These are phyloP conservation scores for Cryptococcus depauperatus DNA, from an alignment of 1,284 basidiomycete species.

Conservation along the genomic window DNA sequence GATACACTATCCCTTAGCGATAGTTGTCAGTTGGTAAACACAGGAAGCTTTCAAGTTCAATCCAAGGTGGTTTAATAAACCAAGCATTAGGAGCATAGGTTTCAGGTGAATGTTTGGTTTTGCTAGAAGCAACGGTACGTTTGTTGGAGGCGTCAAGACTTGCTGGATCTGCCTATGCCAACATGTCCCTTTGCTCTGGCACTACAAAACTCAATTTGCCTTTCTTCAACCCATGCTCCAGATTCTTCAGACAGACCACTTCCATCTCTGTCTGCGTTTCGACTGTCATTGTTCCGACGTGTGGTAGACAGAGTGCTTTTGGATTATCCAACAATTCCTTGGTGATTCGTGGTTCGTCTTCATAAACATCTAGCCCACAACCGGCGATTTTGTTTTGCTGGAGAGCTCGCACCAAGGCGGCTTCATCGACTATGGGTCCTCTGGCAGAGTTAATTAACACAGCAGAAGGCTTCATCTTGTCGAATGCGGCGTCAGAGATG, in stretches of 20 bases:
- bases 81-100: too few relatives aligned
- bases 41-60: too few relatives aligned
- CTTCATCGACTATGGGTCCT: slow-evolving; percentile 79
- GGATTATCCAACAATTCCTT: slow-evolving; percentile 21
- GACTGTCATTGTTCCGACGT: slow-evolving; percentile 22
- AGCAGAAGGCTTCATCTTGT: slow-evolving; percentile 62
- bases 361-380: slow-evolving; percentile 61
- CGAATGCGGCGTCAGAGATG: slow-evolving; percentile 65
- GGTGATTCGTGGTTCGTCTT: slow-evolving; percentile 21
- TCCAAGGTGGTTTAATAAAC: too few relatives aligned
- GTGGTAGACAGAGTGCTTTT: slow-evolving; percentile 19
- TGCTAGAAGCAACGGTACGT: too few relatives aligned
- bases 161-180: background rate
- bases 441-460: slow-evolving; percentile 74
- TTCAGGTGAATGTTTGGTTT: too few relatives aligned
- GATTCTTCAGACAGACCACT: slow-evolving; percentile 22
- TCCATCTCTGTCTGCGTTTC: slow-evolving; percentile 11
- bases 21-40: too few relatives aligned
- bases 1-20: too few relatives aligned
- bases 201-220: slow-evolving; percentile 19
- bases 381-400: slow-evolving; percentile 68
- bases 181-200: slow-evolving; percentile 14
- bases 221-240: slow-evolving; percentile 12
- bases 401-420: slow-evolving; percentile 67
- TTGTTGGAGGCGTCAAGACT: too few relatives aligned